phyloP scores from a whole-genome alignment of 225 moss, liverwort and hornwort species.

The Anthoceros angustus region DNA sequence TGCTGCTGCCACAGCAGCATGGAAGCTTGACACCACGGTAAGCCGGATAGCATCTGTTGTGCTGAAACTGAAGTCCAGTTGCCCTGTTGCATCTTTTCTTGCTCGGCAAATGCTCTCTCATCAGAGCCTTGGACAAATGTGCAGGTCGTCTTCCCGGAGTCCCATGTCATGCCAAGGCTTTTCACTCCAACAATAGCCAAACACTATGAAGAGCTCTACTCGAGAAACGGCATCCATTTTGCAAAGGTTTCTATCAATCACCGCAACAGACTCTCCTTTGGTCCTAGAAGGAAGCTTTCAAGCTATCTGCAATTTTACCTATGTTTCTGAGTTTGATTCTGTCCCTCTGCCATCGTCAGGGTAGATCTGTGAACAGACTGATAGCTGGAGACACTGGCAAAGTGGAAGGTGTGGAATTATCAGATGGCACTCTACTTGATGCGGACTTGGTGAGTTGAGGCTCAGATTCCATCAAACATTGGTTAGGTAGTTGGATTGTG shows the following conservation, averaged over 20 bases:
- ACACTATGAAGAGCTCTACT: conserved; percentile 24
- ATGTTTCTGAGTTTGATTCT: not conserved
- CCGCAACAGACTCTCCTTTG: not conserved
- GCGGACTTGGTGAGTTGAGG: conserved; percentile 10
- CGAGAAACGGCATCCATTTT: conserved; percentile 17
- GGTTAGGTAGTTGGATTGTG: conserved; percentile 7
- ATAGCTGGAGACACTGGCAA: conserved; percentile 17
- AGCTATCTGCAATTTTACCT: not conserved
- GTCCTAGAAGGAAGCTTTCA: not conserved
- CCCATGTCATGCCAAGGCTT: conserved; percentile 30
- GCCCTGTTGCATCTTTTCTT: not conserved
- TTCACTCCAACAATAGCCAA: conserved; percentile 28
- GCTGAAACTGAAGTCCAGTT: not conserved
- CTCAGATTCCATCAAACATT: no score
- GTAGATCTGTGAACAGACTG: conserved; percentile 17
- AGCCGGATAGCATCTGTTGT: not conserved
- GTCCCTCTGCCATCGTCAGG: conserved; percentile 8
- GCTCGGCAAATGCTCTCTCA: conserved; percentile 10
- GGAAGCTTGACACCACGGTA: conserved; percentile 58
- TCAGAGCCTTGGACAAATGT: not conserved
- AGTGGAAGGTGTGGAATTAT: conserved; percentile 23
- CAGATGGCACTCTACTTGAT: conserved; percentile 21
- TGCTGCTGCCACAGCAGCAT: conserved; percentile 51
- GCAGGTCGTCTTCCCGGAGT: conserved; percentile 27
- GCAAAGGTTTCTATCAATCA: conserved; percentile 19